Conservation (phyloP, 306 rosid genomes). For the Quercus glauca region DNA sequence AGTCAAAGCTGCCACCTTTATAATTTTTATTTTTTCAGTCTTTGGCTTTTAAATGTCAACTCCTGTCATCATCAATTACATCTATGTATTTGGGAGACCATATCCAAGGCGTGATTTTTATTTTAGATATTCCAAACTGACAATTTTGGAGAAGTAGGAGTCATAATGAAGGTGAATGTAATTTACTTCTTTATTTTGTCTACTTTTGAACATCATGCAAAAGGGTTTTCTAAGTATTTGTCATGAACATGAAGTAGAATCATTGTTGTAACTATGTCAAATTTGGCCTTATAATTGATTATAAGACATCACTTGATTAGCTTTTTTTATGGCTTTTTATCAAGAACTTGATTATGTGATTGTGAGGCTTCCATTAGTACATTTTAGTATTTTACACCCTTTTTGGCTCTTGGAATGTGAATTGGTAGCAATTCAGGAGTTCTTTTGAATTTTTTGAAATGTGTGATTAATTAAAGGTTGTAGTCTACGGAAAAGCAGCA, state of each 20-base stretch:
- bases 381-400: background rate
- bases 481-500: background rate
- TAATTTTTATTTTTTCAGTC: background rate
- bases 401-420: background rate
- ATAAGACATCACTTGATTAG: too few species aligned
- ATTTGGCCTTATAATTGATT: too few species aligned
- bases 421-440: background rate
- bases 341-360: background rate
- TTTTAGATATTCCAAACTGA: background rate
- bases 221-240: background rate
- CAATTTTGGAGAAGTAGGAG: background rate
- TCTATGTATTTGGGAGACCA: background rate
- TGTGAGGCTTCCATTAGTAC: background rate
- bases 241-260: background rate
- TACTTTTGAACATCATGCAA: background rate
- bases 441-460: background rate
- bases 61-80: background rate
- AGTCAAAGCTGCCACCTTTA: conserved; percentile 9
- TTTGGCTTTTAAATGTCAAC: background rate
- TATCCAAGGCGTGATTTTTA: background rate
- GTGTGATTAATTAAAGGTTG: background rate
- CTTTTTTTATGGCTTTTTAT: background rate
- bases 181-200: background rate
- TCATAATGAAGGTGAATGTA: background rate
- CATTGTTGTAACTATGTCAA: background rate